Percentiles rank a stretch among this genome's conserved stretches.
phyloP scores from a whole-genome alignment of 2,329 filamentous ascomycete genomes.

The Botryotinia calthae region DNA sequence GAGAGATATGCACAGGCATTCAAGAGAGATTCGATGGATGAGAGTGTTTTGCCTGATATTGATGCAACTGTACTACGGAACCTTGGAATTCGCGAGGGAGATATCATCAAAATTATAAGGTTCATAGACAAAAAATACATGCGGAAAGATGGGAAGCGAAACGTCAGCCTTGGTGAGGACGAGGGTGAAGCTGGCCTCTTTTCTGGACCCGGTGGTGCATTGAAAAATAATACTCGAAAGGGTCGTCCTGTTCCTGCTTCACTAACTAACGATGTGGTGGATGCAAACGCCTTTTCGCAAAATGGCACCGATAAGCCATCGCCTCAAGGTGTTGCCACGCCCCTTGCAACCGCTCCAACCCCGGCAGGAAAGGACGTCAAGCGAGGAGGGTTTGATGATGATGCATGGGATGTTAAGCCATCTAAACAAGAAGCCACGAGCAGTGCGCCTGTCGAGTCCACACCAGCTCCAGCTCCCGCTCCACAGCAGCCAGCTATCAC shows the following conservation, averaged over 20 bases:
- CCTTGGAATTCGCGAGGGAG: constrained; percentile 90
- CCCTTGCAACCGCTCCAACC: constrained; percentile 42
- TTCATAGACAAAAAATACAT: constrained; percentile 77
- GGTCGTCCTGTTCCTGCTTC: constrained; percentile 84
- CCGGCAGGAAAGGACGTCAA: constrained; percentile 49
- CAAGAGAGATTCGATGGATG: constrained; percentile 88
- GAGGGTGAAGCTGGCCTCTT: constrained; percentile 70
- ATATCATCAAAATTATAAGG: constrained; percentile 94
- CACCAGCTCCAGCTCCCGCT: constrained; percentile 42
- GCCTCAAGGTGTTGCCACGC: constrained; percentile 47
- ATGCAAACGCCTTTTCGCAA: constrained; percentile 78
- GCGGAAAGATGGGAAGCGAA: constrained; percentile 57
- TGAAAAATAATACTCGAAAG: constrained; percentile 94
- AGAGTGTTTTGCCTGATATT: constrained; percentile 87
- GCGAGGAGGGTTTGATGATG: constrained; percentile 79
- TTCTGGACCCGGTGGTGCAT: constrained; percentile 83
- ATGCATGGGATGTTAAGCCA: constrained; percentile 95
- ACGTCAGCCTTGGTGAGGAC: constrained; percentile 53
- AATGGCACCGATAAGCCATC: constrained; percentile 42
- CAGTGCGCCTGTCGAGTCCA: constrained; percentile 40
- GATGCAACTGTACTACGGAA: constrained; percentile 79
- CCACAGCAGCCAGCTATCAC: constrained; percentile 54
- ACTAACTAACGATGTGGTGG: constrained; percentile 80
- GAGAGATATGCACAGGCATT: constrained; percentile 93
- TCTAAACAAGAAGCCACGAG: constrained; percentile 50